Percentiles rank a stretch among this genome's conserved stretches.
These are phyloP conservation scores for Lepidium aucheri DNA, from an alignment of 345 rosid genomes.

Conservation along the genomic window DNA sequence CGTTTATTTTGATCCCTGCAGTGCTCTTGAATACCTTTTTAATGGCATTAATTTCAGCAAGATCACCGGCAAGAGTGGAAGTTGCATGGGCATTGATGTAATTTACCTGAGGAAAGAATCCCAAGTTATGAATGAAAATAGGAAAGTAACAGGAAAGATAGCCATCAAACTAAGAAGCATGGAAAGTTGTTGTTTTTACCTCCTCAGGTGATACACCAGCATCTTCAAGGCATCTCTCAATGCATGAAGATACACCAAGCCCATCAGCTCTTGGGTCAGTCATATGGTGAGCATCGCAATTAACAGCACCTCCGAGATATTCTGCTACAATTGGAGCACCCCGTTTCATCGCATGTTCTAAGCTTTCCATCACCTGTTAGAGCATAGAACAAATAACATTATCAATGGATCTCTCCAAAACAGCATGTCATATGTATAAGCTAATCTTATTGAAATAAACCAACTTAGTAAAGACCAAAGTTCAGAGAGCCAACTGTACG, in stretches of 20 bases:
- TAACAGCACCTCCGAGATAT: slow-evolving; percentile 95
- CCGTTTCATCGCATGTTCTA: slow-evolving; percentile 95
- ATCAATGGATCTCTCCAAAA: neutral
- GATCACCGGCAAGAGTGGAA: slow-evolving; percentile 96
- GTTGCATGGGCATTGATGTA: slow-evolving; percentile 98
- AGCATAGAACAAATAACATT: neutral
- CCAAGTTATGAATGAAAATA: neutral
- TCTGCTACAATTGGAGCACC: slow-evolving; percentile 97
- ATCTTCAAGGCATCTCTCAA: slow-evolving; percentile 89
- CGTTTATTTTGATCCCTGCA: slow-evolving; percentile 80
- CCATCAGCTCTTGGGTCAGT: slow-evolving; percentile 99
- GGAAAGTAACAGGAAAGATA: neutral
- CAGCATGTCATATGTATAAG: too few relatives aligned
- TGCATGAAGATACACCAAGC: slow-evolving; percentile 97
- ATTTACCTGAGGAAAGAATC: slow-evolving; percentile 53
- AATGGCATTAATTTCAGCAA: slow-evolving; percentile 94
- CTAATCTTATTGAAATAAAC: too few relatives aligned
- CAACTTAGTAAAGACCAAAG: too few relatives aligned
- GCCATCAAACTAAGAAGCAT: neutral
- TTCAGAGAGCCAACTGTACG: neutral
- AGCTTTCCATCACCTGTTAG: slow-evolving; percentile 87
- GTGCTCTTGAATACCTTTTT: slow-evolving; percentile 88
- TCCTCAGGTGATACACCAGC: slow-evolving; percentile 98
- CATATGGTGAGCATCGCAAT: slow-evolving; percentile 99
- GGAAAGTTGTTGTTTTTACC: slow-evolving; percentile 30